Percentiles rank a stretch among this genome's conserved stretches.
Evolutionary conservation across 257 asterid genomes (phyloP).

Genomic region (Orobanche coerulescens): DNA sequence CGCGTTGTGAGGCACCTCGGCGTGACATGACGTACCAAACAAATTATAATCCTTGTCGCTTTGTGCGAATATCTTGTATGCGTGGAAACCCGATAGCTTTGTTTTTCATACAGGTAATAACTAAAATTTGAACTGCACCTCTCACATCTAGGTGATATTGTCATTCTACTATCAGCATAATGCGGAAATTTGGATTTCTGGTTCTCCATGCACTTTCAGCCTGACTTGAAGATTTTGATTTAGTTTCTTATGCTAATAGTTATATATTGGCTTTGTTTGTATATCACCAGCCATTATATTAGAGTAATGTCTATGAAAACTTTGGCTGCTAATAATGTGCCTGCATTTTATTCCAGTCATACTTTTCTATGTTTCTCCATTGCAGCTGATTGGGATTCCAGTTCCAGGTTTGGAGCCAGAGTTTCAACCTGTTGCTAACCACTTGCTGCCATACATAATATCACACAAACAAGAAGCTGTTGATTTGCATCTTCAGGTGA

Average conservation of each 20-base stretch:
- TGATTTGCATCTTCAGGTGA: conserved; percentile 92
- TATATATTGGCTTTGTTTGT: conserved; percentile 3
- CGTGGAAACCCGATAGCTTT: conserved; percentile 96
- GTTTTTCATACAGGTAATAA: conserved; percentile 79
- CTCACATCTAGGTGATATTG: conserved; percentile 17
- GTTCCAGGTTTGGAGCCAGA: conserved; percentile 87
- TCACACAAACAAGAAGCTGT: conserved; percentile 71
- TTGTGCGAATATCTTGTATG: conserved; percentile 91
- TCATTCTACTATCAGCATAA: conserved; percentile 8
- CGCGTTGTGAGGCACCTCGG: conserved; percentile 98
- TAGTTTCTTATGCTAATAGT: not conserved
- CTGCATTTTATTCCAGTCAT: conserved; percentile 4
- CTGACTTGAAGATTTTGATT: conserved; percentile 11
- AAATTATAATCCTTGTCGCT: conserved; percentile 87
- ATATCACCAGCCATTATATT: conserved; percentile 8
- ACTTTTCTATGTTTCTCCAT: conserved; percentile 22
- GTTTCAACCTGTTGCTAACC: conserved; percentile 75
- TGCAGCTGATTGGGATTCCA: conserved; percentile 84
- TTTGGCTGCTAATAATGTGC: conserved; percentile 16
- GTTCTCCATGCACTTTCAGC: not conserved
- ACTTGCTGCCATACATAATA: conserved; percentile 69
- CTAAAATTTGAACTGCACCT: conserved; percentile 12
- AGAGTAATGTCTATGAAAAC: conserved; percentile 2
- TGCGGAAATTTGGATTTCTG: conserved; percentile 9
- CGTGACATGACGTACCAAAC: conserved; percentile 85